Base-by-base conservation (phyloP, 768 basidiomycete genomes). In the Daedaleopsis nitida region DNA sequence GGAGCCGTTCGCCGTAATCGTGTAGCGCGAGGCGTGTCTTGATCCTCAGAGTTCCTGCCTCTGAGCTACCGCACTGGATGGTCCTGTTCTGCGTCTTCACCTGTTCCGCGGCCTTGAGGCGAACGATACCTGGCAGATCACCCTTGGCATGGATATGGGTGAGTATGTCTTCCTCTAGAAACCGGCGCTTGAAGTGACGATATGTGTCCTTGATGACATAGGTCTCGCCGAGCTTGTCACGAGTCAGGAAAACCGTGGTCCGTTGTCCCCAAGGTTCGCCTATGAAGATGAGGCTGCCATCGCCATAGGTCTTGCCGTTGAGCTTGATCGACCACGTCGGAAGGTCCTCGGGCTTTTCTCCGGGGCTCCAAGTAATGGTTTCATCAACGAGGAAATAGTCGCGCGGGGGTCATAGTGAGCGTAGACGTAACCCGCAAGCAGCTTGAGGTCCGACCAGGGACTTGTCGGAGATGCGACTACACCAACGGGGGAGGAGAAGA, bases 11-110 rank as follows among this genome's bases (percentile, higher is more conserved):
- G 16, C 64, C 64, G 16, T 54, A 12, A 52, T 56, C 59, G 19
- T 55, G 52, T 2, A 64, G 54, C 1, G 53, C 59, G 32, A 64
- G 52, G 21, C 58, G 49, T 9, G 37, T 39, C 58, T 59, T 59
- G 11, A 44, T 35, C 1, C 34, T 17, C 17, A 23, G 12, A 13
- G 35, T 37, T 10, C 23, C 38, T 3, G 7, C 44, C 1, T 7
- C 4, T 7, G 38, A 52, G 44, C 27, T 54, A 2, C 17, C 17
- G 2, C 53, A 38, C 4, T 9, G 5, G n/a, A 12, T 35, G n/a
- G 7, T 3, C 59, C 52, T 3, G 23, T 19, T 27, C 43, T 54
- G 16, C n/a, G n/a, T n/a, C n/a, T 45, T 5, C 10, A 60, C 59
- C 52, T 3, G 23, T 19, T 27, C 43, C 47, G 16, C 16, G 27